Percentiles rank a stretch among this genome's conserved stretches.
Evolutionary conservation across 805 yeast genomes (phyloP).

Genomic region (Soucietia sequanensis): DNA sequence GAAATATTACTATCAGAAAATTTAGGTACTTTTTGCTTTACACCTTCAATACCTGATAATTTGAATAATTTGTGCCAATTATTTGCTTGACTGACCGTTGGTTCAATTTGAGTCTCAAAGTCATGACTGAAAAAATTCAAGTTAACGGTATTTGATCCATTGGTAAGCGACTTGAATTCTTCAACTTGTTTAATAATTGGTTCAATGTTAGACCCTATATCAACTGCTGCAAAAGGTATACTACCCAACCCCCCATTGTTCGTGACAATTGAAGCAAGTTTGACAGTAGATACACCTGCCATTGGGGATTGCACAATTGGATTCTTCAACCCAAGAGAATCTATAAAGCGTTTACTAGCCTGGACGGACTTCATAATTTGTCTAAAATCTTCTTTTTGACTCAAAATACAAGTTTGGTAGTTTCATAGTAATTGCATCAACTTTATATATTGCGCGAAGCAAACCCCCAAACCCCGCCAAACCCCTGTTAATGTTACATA

Average conservation of each 20-base stretch:
- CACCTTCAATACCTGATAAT: slow-evolving; percentile 5
- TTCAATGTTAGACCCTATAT: slow-evolving; percentile 20
- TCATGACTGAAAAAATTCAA: slow-evolving; percentile 50
- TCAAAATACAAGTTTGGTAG: no score
- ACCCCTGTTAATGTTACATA: no score
- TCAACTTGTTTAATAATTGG: slow-evolving; percentile 10
- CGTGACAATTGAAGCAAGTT: slow-evolving; percentile 43
- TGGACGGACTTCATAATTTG: no score
- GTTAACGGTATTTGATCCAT: slow-evolving; percentile 27
- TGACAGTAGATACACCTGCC: slow-evolving; percentile 54
- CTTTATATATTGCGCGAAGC: no score
- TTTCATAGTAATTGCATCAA: no score
- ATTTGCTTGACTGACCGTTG: slow-evolving; percentile 13
- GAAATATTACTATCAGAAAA: slow-evolving; percentile 26
- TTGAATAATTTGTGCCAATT: slow-evolving; percentile 22
- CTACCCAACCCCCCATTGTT: slow-evolving; percentile 53
- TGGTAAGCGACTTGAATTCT: slow-evolving; percentile 14
- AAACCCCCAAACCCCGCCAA: no score
- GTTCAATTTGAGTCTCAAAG: slow-evolving; percentile 11
- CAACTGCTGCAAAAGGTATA: slow-evolving; percentile 36
- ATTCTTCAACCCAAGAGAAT: slow-evolving; percentile 26
- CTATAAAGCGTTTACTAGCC: slow-evolving; percentile 3
- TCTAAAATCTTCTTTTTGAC: no score
- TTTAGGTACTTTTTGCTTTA: slow-evolving; percentile 1
- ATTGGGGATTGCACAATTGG: slow-evolving; percentile 59